Conservation (phyloP, 495 filamentous ascomycete species). For the Neurospora cerealis region DNA sequence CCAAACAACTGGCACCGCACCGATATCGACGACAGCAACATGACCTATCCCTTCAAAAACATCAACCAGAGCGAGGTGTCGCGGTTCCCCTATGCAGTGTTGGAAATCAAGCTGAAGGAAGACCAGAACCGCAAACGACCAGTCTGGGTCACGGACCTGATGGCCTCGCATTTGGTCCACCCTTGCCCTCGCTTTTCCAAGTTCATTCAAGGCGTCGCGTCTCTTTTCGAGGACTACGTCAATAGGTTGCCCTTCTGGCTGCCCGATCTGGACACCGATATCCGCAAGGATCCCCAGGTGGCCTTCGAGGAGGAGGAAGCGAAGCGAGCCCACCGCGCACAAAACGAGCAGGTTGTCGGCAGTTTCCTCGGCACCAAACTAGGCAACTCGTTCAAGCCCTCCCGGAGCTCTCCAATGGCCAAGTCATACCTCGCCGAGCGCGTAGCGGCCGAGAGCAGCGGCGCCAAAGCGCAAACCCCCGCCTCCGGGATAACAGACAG, state of each 20-base stretch:
- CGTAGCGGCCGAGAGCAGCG: conserved; percentile 25
- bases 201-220: conserved; percentile 87
- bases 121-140: conserved; percentile 51
- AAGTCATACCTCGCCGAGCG: conserved; percentile 44
- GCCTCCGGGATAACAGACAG: conserved; percentile 8
- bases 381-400: conserved; percentile 40
- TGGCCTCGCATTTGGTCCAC: conserved; percentile 85
- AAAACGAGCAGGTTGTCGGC: conserved; percentile 82
- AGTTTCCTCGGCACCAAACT: conserved; percentile 53
- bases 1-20: conserved; percentile 80
- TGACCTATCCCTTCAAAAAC: conserved; percentile 75
- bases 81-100: conserved; percentile 81
- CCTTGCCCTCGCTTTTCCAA: conserved; percentile 87
- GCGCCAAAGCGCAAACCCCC: conserved; percentile 8
- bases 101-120: conserved; percentile 87
- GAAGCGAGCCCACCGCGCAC: conserved; percentile 61
- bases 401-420: conserved; percentile 51
- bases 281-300: conserved; percentile 79
- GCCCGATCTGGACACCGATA: conserved; percentile 78
- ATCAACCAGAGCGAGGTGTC: conserved; percentile 86
- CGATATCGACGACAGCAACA: conserved; percentile 74
- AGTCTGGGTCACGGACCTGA: conserved; percentile 85
- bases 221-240: conserved; percentile 89
- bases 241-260: conserved; percentile 97
- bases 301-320: conserved; percentile 91